Evolutionary conservation across 2,329 filamentous ascomycete genomes (phyloP), one percentile per base, ranked within the genome.

Genomic region (Penicillium paneum): DNA sequence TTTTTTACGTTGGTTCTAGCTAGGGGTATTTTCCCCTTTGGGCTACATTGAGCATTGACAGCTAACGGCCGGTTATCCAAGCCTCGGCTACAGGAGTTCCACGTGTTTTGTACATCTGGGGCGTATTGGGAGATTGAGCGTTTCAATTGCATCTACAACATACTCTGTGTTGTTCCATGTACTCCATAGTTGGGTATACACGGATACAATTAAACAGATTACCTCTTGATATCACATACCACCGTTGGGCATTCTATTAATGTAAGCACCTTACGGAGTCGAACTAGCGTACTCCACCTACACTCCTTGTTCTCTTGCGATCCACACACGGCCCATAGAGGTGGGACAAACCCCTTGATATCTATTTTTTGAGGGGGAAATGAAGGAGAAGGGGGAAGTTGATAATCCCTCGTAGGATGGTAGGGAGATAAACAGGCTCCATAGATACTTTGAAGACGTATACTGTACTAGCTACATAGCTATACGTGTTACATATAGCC

Each of bases 251-350:
- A 56, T 59, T 57, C 52, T 54, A n/a, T n/a, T n/a, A 63, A 61
- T 58, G 45, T 60, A 59, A 64, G 59, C 52, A 57, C 55, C 8
- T 32, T 31, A 13, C 21, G 21, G 21, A 24, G 21, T 24, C 21
- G 17, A 36, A 44, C 45, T 64, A 63, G 62, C 48, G 59, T 42
- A 49, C 62, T 64, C 60, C 62, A 64, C 62, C 35, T 36, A 31
- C 15, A 39, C 55, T 58, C 59, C 54, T 57, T 44, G 56, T 53
- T 52, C 46, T 56, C 40, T 39, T 46, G 40, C 51, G 57, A 53
- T 66, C 64, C 64, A 68, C 64, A 57, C 60, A 60, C 59, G 63
- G 65, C 57, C 63, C 57, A 50, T 43, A 45, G 50, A 47, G 51
- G 58, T 61, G 58, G 59, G 63, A 65, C 54, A 53, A 29, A 3